Base-by-base conservation (phyloP, 345 rosid genomes). In the Citrus hindsii region DNA sequence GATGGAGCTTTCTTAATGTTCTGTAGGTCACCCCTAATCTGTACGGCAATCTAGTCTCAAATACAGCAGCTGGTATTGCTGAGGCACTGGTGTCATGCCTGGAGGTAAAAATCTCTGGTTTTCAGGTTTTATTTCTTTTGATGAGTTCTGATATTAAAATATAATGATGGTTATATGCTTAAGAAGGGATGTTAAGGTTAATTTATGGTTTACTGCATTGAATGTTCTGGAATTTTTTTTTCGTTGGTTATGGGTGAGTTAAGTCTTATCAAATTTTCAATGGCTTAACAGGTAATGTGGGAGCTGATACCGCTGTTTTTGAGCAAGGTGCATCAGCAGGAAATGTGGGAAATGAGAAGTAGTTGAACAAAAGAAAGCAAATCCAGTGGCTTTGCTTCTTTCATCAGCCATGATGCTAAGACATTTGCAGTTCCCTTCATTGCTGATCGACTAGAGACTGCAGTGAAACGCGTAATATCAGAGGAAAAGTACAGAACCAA, bases 261-360 rank as follows among this genome's bases (percentile, higher is more conserved):
- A n/a, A n/a, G 18, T 77, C 28, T 40, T 37, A 40, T 76, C 71
- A 33, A 65, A 77, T 4, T 21, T 73, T 67, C 75, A 79, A 5
- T 21, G 40, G 6, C 21, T 42, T 19, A 86, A 92, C 89, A 93
- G 98, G 98, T 78, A 95, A 95, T 75, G 97, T 90, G 5, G 98
- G 98, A 76, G 93, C 98, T 24, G 95, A 95, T 77, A 89, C 88
- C 82, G 98, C 98, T 21, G 85, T 95, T 9, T 95, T 93, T 76
- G 97, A 95, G 92, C 98, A 93, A 93, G 98, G 98, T n/a, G 98
- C 98, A 33, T 95, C 97, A 63, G 98, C 98, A 51, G 98, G 98
- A 74, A 95, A 95, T 19, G 98, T 95, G 8, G 98, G 98, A n/a
- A 92, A 89, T 55, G 93, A 91, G 46, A 90, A 74, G 73, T 93